phyloP scores from a whole-genome alignment of 331 rosid genomes.

The Dryas integrifolia region DNA sequence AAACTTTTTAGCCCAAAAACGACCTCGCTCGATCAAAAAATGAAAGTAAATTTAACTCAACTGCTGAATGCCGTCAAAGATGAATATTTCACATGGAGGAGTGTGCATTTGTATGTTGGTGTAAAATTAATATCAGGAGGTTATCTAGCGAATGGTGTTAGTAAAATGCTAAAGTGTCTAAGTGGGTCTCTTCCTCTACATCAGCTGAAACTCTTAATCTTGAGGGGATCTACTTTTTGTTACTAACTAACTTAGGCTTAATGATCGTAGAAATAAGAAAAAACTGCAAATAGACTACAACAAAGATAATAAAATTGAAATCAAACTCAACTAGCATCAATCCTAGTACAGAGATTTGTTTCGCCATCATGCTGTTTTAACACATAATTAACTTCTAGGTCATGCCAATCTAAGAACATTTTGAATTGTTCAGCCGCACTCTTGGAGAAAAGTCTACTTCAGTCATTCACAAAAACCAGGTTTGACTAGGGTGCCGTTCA shows the following conservation, averaged over 20 bases:
- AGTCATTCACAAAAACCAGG: background rate
- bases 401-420: background rate
- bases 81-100: too few species aligned
- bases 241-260: background rate
- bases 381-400: too few species aligned
- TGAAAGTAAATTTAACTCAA: too few species aligned
- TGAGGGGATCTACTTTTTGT: background rate
- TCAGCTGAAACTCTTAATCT: background rate
- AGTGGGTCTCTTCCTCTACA: background rate
- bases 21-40: too few species aligned
- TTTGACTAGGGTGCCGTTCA: background rate
- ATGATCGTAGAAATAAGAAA: background rate
- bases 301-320: background rate
- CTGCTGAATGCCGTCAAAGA: too few species aligned
- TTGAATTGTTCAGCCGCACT: background rate
- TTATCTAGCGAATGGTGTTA: background rate
- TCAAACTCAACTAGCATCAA: constrained; percentile 9
- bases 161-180: background rate
- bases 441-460: background rate
- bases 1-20: too few species aligned
- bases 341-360: constrained; percentile 1
- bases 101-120: too few species aligned
- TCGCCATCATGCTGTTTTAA: too few species aligned
- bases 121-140: too few species aligned
- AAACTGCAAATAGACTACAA: constrained; percentile 2